phyloP scores from a whole-genome alignment of 1,284 basidiomycete species.

The Marasmius fiardii region DNA sequence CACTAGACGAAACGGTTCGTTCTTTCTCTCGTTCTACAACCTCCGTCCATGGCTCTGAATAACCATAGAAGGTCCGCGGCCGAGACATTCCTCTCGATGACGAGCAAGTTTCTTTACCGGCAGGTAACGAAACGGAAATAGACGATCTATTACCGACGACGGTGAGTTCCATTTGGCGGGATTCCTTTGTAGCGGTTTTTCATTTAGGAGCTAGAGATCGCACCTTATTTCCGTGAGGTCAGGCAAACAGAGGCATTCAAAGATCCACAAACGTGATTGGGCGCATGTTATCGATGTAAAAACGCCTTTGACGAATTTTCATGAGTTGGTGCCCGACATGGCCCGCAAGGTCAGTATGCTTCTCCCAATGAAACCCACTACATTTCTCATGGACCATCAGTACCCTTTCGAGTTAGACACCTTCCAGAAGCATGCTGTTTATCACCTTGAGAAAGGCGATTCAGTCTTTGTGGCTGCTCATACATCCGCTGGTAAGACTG shows the following conservation, averaged over 20 bases:
- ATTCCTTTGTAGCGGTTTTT: slow-evolving; percentile 11
- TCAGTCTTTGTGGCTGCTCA: slow-evolving; percentile 99
- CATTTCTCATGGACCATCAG: slow-evolving; percentile 17
- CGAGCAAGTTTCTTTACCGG: slow-evolving; percentile 6
- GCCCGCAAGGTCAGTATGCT: slow-evolving; percentile 64
- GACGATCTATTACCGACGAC: slow-evolving; percentile 80
- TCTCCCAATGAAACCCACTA: not conserved
- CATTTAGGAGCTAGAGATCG: slow-evolving; percentile 36
- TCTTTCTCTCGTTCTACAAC: not conserved
- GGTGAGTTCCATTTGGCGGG: slow-evolving; percentile 39
- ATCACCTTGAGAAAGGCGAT: slow-evolving; percentile 96
- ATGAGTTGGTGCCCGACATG: slow-evolving; percentile 87
- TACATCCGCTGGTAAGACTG: slow-evolving; percentile 99
- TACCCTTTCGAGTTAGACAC: slow-evolving; percentile 47
- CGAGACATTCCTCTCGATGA: slow-evolving; percentile 16
- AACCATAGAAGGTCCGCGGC: slow-evolving; percentile 3
- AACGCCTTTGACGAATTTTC: slow-evolving; percentile 85
- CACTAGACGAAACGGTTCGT: slow-evolving; percentile 18
- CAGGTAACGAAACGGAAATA: slow-evolving; percentile 46
- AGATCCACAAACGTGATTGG: slow-evolving; percentile 88
- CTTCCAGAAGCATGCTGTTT: slow-evolving; percentile 95
- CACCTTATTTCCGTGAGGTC: slow-evolving; percentile 51
- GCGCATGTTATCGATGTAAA: slow-evolving; percentile 96
- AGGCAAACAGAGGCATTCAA: slow-evolving; percentile 35
- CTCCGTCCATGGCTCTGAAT: not conserved